Conservation (phyloP, 345 rosid genomes). For the Ailanthus altissimus region DNA sequence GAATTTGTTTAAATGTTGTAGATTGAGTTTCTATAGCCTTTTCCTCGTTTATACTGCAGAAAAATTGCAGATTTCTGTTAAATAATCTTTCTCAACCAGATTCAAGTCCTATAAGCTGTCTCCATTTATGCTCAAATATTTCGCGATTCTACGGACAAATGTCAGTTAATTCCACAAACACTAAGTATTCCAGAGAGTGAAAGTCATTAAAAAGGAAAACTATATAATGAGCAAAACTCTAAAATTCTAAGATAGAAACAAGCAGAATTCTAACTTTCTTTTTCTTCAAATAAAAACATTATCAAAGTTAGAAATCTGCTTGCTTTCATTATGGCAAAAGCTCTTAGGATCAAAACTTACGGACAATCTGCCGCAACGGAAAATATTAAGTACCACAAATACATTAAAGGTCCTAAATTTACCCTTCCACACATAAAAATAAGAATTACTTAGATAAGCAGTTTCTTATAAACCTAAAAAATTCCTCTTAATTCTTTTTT, state of each 20-base stretch:
- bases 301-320: conserved; percentile 8
- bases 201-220: background rate
- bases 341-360: conserved; percentile 14
- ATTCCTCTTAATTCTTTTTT: too few species aligned
- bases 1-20: background rate
- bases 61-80: too few species aligned
- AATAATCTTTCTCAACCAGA: background rate
- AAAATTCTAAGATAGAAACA: background rate
- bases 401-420: background rate
- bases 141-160: background rate
- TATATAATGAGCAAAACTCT: background rate
- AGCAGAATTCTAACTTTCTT: background rate
- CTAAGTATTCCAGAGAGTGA: background rate
- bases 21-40: background rate
- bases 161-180: background rate
- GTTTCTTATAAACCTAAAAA: conserved; percentile 1
- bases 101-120: background rate
- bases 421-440: background rate
- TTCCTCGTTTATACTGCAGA: too few species aligned
- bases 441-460: conserved; percentile 20
- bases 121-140: background rate
- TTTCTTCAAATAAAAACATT: background rate
- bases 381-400: background rate
- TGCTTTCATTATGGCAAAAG: conserved; percentile 20
- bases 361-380: background rate